A percentile compares a stretch with the other conserved stretches of the same genome.
Conservation (phyloP, 352 stramenopile species). For the Phytophthora tubulina region DNA sequence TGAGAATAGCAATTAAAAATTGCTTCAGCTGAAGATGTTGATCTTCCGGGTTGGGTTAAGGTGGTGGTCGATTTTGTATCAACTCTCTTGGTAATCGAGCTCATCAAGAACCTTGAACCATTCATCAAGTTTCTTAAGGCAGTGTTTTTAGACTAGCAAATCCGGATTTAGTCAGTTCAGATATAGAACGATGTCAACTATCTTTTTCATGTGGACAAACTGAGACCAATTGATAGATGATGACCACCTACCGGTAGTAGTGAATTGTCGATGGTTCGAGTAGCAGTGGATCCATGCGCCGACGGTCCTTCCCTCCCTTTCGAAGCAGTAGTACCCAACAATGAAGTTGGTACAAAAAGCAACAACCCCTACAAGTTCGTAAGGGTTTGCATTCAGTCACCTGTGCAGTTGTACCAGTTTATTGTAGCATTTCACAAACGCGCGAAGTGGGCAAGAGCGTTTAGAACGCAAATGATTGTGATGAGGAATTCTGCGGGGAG, state of each 20-base stretch:
- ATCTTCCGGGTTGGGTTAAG: constrained; percentile 22
- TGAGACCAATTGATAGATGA: background rate
- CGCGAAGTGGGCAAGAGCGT: constrained; percentile 1
- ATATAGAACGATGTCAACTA: no score
- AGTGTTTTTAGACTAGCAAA: background rate
- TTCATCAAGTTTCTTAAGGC: constrained; percentile 19
- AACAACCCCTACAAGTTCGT: no score
- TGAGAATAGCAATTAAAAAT: constrained; percentile 1
- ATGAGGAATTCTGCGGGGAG: constrained; percentile 22
- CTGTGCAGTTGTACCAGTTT: background rate
- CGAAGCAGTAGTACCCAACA: no score
- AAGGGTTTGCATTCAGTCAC: background rate
- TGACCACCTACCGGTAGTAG: no score
- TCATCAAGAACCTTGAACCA: constrained; percentile 19
- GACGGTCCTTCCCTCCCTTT: background rate
- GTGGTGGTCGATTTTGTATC: constrained; percentile 34
- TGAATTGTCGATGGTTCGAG: background rate
- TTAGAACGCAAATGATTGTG: constrained; percentile 13
- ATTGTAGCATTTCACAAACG: background rate
- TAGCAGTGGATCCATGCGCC: background rate
- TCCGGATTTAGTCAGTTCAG: no score
- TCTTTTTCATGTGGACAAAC: background rate
- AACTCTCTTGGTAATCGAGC: constrained; percentile 30
- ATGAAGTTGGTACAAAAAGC: no score
- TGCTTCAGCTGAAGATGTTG: constrained; percentile 16